Percentiles rank a stretch among this genome's conserved stretches.
phyloP scores from a whole-genome alignment of 495 filamentous ascomycete species.

The Penicillium goetzii region DNA sequence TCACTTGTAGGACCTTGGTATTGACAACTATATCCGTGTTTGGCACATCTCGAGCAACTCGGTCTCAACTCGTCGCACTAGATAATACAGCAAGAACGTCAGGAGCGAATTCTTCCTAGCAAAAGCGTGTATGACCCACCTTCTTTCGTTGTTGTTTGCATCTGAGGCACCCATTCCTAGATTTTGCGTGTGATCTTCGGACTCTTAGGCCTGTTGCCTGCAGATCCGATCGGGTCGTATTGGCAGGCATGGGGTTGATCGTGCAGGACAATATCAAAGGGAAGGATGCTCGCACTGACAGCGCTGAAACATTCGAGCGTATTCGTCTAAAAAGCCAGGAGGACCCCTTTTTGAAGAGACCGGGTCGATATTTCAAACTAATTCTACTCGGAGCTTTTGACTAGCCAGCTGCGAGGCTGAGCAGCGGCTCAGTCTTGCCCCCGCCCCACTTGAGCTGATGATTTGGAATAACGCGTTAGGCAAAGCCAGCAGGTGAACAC shows the following conservation, averaged over 20 bases:
- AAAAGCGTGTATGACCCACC: neutral
- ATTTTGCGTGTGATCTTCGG: slow-evolving; percentile 40
- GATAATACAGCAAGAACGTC: neutral
- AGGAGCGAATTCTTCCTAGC: too few relatives aligned
- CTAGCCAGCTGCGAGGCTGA: neutral
- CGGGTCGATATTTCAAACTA: neutral
- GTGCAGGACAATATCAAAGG: neutral
- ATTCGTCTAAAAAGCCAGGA: neutral
- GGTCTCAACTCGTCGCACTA: slow-evolving; percentile 1
- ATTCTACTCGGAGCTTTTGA: neutral
- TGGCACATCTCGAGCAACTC: neutral
- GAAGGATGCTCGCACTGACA: neutral
- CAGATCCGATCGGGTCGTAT: neutral
- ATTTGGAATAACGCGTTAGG: neutral
- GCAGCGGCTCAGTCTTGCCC: neutral
- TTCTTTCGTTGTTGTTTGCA: slow-evolving; percentile 38
- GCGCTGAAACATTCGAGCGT: neutral
- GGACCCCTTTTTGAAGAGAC: neutral
- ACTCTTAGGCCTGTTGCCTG: slow-evolving; percentile 23
- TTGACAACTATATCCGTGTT: neutral
- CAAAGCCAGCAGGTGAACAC: neutral
- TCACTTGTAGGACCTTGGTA: neutral
- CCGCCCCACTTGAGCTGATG: neutral
- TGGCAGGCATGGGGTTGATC: neutral
- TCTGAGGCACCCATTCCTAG: slow-evolving; percentile 38